Base-by-base conservation (phyloP, 1,284 basidiomycete species). In the Ceratobasidium sp. region DNA sequence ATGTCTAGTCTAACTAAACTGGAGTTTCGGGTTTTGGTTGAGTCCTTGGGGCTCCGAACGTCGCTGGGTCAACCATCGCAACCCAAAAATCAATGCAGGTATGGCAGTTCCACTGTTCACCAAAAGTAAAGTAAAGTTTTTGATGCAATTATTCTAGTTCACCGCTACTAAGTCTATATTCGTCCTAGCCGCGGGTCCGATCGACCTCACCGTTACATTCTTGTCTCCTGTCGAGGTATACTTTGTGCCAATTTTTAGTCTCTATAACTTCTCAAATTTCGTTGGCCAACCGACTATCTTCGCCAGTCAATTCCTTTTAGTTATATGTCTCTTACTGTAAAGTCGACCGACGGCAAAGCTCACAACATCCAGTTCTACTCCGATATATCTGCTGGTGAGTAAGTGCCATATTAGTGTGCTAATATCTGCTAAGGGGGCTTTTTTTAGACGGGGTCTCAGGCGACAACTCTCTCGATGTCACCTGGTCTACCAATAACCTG, bases 131-230 rank as follows among this genome's bases (percentile, higher is more conserved):
- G 41, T 10, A 18, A 12, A 10, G 4, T 45, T 45, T 21, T 18
- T 65, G 36, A 39, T n/a, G n/a, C 36, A 14, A 14, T 55, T 50
- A 46, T 8, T 18, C 14, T 70, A 89, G 88, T 89, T 88, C 76
- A 89, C 89, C 3, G 82, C 87, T 1, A 89, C 88, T 0, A 87
- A 88, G 77, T 88, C 86, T 72, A 84, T 82, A 32, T 90, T 90
- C 74, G 83, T 84, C 0, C 76, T 90, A 69, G 83, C 84, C 0
- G 88, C 89, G 1, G 89, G 89, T 6, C 84, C 85, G 18, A 81
- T 90, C n/a, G 85, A 88, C 74, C 75, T 89, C 18, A 86, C 85
- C 14, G 84, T 86, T n/a, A 87, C 82, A 9, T 90, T 89, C 77
- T 79, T 88, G 21, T 88, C 85, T 76, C 88, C 88, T 18, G 84